phyloP scores from a whole-genome alignment of 257 asterid genomes.

The Fraxinus pennsylvanica region DNA sequence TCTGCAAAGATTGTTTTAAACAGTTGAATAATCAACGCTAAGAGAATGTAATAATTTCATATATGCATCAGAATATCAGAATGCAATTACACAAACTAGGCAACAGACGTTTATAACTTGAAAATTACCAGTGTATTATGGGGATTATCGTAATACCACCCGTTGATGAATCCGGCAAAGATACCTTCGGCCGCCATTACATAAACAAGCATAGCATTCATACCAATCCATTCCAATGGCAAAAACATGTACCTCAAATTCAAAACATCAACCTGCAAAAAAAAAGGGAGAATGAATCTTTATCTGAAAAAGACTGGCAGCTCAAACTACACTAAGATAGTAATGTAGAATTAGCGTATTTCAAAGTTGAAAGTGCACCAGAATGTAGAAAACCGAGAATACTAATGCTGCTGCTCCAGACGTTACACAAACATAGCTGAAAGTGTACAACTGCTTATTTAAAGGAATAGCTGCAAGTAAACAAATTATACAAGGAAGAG shows the following conservation, averaged over 20 bases:
- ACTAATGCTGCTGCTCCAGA: constrained; percentile 73
- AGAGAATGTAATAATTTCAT: background rate
- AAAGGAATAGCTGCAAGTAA: constrained; percentile 64
- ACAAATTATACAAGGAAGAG: constrained; percentile 8
- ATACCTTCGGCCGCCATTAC: constrained; percentile 78
- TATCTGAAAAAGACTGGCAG: background rate
- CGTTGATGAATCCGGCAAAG: constrained; percentile 74
- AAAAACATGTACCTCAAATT: constrained; percentile 45
- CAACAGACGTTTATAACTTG: background rate
- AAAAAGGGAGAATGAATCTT: background rate
- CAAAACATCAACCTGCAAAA: constrained; percentile 61
- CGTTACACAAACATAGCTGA: constrained; percentile 77
- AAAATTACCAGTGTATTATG: constrained; percentile 61
- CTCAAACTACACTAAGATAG: background rate
- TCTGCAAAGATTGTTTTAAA: constrained; percentile 34
- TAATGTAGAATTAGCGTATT: background rate
- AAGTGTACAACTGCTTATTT: constrained; percentile 70
- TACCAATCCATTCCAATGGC: constrained; percentile 77
- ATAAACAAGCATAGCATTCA: constrained; percentile 85
- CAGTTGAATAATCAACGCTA: background rate
- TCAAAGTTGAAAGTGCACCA: constrained; percentile 37
- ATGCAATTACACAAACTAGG: background rate
- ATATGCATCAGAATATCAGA: background rate
- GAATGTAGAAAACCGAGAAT: constrained; percentile 59
- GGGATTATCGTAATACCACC: constrained; percentile 74